phyloP scores from a whole-genome alignment of 305 asterid genomes.

The Coffea humblotiana region DNA sequence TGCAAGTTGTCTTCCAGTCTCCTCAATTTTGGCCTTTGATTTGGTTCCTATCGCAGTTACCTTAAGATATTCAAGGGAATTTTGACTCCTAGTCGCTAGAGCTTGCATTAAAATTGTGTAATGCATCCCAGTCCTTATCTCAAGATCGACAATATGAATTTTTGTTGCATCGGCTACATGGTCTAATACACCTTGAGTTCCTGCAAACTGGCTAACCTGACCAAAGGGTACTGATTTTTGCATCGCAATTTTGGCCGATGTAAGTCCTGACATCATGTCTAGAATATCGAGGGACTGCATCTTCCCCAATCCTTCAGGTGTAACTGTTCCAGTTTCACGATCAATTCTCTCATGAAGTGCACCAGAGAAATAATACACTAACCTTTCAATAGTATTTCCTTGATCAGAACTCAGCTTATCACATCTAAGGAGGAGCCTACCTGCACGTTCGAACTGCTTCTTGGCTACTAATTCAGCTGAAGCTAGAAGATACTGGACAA shows the following conservation, averaged over 20 bases:
- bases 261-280: slow-evolving; percentile 23
- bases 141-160: slow-evolving; percentile 47
- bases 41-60: slow-evolving; percentile 41
- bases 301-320: slow-evolving; percentile 32
- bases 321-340: slow-evolving; percentile 36
- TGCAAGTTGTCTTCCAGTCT: slow-evolving; percentile 28
- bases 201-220: slow-evolving; percentile 45
- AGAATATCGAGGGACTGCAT: slow-evolving; percentile 22
- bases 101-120: slow-evolving; percentile 46
- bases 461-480: slow-evolving; percentile 42
- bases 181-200: slow-evolving; percentile 49
- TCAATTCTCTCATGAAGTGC: slow-evolving; percentile 60
- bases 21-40: slow-evolving; percentile 27
- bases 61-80: slow-evolving; percentile 40
- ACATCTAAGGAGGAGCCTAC: slow-evolving; percentile 35
- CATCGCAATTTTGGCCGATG: slow-evolving; percentile 26
- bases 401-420: slow-evolving; percentile 29
- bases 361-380: slow-evolving; percentile 52
- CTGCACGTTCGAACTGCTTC: slow-evolving; percentile 34
- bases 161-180: slow-evolving; percentile 37
- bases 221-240: slow-evolving; percentile 41
- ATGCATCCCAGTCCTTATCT: slow-evolving; percentile 42
- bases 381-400: slow-evolving; percentile 41
- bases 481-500: slow-evolving; percentile 41
- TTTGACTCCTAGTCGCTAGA: slow-evolving; percentile 28